Evolutionary conservation across 2,329 filamentous ascomycete genomes (phyloP).

Genomic region (Calonectria pseudoturangicola): DNA sequence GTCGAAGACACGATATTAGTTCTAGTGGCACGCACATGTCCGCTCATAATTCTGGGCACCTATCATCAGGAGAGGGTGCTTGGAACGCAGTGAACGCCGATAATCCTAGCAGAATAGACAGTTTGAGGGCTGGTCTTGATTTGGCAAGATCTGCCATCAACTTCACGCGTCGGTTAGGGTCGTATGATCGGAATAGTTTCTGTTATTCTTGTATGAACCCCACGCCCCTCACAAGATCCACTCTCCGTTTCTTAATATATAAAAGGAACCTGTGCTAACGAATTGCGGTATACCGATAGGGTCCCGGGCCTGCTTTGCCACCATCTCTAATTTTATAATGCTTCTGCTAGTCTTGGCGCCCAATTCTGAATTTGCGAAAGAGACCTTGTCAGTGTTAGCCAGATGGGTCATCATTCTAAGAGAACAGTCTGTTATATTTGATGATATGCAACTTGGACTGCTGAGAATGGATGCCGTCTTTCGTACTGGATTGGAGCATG

Average conservation of each 20-base stretch:
- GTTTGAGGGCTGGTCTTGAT: too few relatives aligned
- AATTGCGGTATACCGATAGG: neutral
- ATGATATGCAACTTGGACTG: constrained; percentile 17
- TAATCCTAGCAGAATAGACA: too few relatives aligned
- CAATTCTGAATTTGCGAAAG: neutral
- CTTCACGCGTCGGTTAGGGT: neutral
- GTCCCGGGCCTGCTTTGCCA: constrained; percentile 20
- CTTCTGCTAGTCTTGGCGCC: constrained; percentile 2
- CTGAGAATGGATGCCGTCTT: constrained; percentile 14
- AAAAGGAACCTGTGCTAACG: too few relatives aligned
- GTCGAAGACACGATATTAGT: too few relatives aligned
- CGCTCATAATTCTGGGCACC: too few relatives aligned
- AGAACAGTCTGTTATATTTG: constrained; percentile 13
- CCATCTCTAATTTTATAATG: constrained; percentile 20
- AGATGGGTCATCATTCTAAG: constrained; percentile 10
- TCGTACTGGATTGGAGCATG: neutral
- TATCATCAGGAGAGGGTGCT: too few relatives aligned
- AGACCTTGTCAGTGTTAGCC: neutral
- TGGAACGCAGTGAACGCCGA: too few relatives aligned
- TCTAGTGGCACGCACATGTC: too few relatives aligned
- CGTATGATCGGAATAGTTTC: constrained; percentile 21
- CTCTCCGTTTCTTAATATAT: too few relatives aligned
- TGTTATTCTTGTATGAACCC: too few relatives aligned
- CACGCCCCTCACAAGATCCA: too few relatives aligned
- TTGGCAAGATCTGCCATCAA: too few relatives aligned